phyloP scores from a whole-genome alignment of 164 flowering plant genomes.

The Tetrastigma voinierianum region DNA sequence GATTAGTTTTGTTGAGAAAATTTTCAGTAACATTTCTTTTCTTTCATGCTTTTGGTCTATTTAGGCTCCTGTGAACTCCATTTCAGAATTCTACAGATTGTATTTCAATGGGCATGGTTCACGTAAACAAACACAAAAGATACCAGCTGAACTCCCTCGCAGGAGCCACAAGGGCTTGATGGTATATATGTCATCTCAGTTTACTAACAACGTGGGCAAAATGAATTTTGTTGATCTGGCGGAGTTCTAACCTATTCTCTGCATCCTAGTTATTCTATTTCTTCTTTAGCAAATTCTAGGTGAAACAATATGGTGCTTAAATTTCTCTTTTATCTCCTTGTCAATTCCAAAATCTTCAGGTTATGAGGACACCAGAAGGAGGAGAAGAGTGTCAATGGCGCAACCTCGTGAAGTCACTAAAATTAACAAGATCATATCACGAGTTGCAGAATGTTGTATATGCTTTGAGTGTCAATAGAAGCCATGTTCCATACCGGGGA shows the following conservation, averaged over 20 bases:
- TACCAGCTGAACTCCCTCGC: constrained; percentile 20
- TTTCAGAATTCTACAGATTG: constrained; percentile 49
- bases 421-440: constrained; percentile 49
- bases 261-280: background rate
- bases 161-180: constrained; percentile 64
- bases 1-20: background rate
- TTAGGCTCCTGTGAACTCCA: constrained; percentile 56
- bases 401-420: constrained; percentile 39
- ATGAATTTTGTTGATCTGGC: constrained; percentile 78
- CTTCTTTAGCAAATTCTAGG: background rate
- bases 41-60: background rate
- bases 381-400: constrained; percentile 30
- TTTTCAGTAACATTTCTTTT: background rate
- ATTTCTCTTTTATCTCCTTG: background rate
- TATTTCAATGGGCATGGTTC: constrained; percentile 20
- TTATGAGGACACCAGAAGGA: constrained; percentile 59
- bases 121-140: constrained; percentile 37
- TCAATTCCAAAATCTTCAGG: constrained; percentile 32
- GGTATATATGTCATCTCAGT: constrained; percentile 35
- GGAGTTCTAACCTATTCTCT: constrained; percentile 31
- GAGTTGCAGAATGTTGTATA: constrained; percentile 57
- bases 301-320: background rate
- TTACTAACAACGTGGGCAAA: constrained; percentile 33
- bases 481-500: constrained; percentile 66
- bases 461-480: constrained; percentile 53